Conservation (phyloP, 2,329 filamentous ascomycete species). For the Alternaria brassicicola region DNA sequence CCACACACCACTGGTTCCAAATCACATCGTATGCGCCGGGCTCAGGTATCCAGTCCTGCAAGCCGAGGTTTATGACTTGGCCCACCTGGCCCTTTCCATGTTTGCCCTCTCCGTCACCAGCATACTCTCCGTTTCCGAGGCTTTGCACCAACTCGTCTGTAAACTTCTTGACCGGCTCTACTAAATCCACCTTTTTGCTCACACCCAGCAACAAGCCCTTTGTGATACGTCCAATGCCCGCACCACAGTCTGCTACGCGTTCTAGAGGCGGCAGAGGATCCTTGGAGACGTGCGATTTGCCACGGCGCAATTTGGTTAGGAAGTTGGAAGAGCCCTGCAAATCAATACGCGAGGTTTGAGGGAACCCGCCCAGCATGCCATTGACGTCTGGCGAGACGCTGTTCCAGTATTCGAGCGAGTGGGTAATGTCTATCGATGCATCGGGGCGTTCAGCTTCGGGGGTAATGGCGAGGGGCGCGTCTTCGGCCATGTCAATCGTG, state of each 20-base stretch:
- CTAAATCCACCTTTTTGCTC: conserved; percentile 75
- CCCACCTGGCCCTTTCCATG: conserved; percentile 58
- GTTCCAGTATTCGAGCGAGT: conserved; percentile 60
- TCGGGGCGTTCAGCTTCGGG: conserved; percentile 42
- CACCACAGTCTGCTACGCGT: conserved; percentile 65
- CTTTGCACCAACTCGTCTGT: conserved; percentile 62
- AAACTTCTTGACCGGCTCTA: conserved; percentile 86
- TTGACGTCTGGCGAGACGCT: conserved; percentile 61
- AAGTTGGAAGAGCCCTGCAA: conserved; percentile 73
- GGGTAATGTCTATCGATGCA: conserved; percentile 53
- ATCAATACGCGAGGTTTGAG: conserved; percentile 71
- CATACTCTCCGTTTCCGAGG: conserved; percentile 28
- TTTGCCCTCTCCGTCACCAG: conserved; percentile 27
- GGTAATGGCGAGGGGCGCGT: conserved; percentile 27
- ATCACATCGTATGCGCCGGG: conserved; percentile 72
- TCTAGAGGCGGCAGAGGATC: conserved; percentile 39
- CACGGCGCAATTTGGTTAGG: conserved; percentile 64
- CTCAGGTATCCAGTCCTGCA: conserved; percentile 71
- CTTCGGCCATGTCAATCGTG: conserved; percentile 37
- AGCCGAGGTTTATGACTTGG: conserved; percentile 71
- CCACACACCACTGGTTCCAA: conserved; percentile 91
- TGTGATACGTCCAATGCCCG: conserved; percentile 82
- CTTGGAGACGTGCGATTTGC: conserved; percentile 33
- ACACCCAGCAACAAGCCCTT: conserved; percentile 74
- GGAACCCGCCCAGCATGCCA: conserved; percentile 81